These are phyloP conservation scores for Misopates orontium DNA, from an alignment of 257 asterid species.

Conservation along the genomic window DNA sequence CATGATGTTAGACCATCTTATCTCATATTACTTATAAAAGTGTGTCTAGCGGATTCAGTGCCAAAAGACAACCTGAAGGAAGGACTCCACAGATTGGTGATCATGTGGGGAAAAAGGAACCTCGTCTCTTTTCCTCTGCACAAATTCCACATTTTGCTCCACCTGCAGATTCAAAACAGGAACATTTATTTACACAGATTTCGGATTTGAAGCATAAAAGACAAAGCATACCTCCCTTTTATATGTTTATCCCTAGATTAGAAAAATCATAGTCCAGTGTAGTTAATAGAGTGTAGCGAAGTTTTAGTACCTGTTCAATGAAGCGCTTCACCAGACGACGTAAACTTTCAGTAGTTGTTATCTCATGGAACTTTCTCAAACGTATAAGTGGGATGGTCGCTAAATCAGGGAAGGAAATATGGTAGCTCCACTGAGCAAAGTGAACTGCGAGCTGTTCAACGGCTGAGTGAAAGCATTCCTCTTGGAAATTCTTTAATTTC, in stretches of 20 bases:
- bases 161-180: slow-evolving; percentile 47
- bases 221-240: slow-evolving; percentile 6
- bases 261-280: background rate
- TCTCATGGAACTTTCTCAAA: slow-evolving; percentile 60
- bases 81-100: slow-evolving; percentile 72
- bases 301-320: slow-evolving; percentile 73
- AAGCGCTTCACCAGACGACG: slow-evolving; percentile 69
- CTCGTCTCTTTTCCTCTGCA: slow-evolving; percentile 89
- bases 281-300: slow-evolving; percentile 21
- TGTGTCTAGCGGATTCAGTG: slow-evolving; percentile 18
- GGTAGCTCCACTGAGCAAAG: slow-evolving; percentile 87
- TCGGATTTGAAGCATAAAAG: background rate
- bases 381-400: slow-evolving; percentile 78
- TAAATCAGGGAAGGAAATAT: slow-evolving; percentile 86
- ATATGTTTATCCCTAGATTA: slow-evolving; percentile 6
- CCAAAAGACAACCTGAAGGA: slow-evolving; percentile 69
- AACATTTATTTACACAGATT: background rate
- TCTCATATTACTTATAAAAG: slow-evolving; percentile 4
- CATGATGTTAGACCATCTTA: slow-evolving; percentile 19
- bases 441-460: slow-evolving; percentile 69
- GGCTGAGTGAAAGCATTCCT: slow-evolving; percentile 62
- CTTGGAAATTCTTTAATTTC: slow-evolving; percentile 73
- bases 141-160: slow-evolving; percentile 74
- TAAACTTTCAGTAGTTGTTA: slow-evolving; percentile 52
- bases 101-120: slow-evolving; percentile 84